A percentile compares a stretch with the other conserved stretches of the same genome.
phyloP scores from a whole-genome alignment of 768 basidiomycete species.

The Tricholomella constricta region DNA sequence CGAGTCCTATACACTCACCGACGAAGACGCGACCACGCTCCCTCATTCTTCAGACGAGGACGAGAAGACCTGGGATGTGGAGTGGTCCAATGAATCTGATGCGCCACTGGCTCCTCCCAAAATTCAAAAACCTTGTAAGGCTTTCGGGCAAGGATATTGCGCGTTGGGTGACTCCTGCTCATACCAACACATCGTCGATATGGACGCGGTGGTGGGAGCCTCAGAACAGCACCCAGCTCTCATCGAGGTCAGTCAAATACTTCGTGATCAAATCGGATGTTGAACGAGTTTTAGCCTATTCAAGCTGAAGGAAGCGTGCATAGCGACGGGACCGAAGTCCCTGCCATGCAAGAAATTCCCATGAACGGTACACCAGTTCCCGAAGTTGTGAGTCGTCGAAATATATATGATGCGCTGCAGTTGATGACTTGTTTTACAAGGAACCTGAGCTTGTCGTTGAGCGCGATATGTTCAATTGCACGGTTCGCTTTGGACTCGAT shows the following conservation, averaged over 20 bases:
- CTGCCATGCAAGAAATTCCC: not conserved
- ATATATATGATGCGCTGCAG: not conserved
- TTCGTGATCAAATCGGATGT: not conserved
- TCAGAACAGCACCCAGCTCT: not conserved
- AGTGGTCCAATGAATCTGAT: slow-evolving; percentile 18
- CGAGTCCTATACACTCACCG: too few relatives aligned
- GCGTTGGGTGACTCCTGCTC: slow-evolving; percentile 27
- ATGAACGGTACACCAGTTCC: not conserved
- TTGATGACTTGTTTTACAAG: not conserved
- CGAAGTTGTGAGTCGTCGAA: not conserved
- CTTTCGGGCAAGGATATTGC: slow-evolving; percentile 39
- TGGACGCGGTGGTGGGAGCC: slow-evolving; percentile 12
- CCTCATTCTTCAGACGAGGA: slow-evolving; percentile 10
- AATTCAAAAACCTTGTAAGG: slow-evolving; percentile 31
- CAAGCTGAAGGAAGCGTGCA: too few relatives aligned
- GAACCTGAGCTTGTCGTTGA: slow-evolving; percentile 16
- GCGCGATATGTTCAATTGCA: slow-evolving; percentile 25
- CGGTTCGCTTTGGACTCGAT: slow-evolving; percentile 34
- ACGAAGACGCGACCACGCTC: not conserved
- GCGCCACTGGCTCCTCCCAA: slow-evolving; percentile 9
- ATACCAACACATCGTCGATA: slow-evolving; percentile 28
- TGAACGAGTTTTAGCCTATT: too few relatives aligned
- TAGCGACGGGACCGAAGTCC: not conserved
- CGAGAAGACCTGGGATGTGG: slow-evolving; percentile 18
- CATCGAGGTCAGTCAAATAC: slow-evolving; percentile 1